Base-by-base conservation (phyloP, 1,284 basidiomycete species). In the Puccinia triticina region DNA sequence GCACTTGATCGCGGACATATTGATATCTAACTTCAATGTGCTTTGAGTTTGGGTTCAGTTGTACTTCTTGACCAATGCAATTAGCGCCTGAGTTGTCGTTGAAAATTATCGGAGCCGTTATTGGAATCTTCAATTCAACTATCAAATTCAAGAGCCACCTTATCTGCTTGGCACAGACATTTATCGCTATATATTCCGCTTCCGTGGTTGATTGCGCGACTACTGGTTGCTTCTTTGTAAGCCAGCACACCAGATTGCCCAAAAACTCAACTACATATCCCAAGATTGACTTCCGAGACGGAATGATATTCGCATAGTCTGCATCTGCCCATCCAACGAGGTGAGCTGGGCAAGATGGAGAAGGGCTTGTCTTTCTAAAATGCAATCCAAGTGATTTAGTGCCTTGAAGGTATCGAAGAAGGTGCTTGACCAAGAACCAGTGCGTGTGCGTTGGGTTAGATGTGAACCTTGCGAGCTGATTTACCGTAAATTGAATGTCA, bases 401-500 rank as follows among this genome's bases (percentile, higher is more conserved):
- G 12, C 40, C 40, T 12, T 43, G 4, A 4, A 43, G 40, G 12
- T 43, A 43, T 12, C 40, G 4, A 29, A 34, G 43, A n/a, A 18
- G 66, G 40, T 43, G 66, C 40, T 34, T 69, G 12, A 43, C 40
- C 12, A 43, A 12, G 40, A 43, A 43, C 40, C 40, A 43, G 40
- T 43, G 40, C 40, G 37, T 37, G 37, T 18, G 37, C 3, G 71
- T 73, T 10, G 71, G 71, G 2, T 11, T 29, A 34, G 50, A 18
- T 8, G 34, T 10, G 34, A 29, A 53, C n/a, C 26, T 32, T n/a
- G 73, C 50, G 16, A 75, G 53, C 1, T 32, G 1, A 59, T 75
- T 75, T 11, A 53, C 50, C 3, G 73, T 75, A 32, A 75, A 75
- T 26, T 8, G 8, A 2, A 75, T 75, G n/a, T 75, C 32, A 1